Evolutionary conservation across 768 basidiomycete genomes (phyloP), one percentile per base, ranked within the genome.

Genomic region (Trametes coccinea): DNA sequence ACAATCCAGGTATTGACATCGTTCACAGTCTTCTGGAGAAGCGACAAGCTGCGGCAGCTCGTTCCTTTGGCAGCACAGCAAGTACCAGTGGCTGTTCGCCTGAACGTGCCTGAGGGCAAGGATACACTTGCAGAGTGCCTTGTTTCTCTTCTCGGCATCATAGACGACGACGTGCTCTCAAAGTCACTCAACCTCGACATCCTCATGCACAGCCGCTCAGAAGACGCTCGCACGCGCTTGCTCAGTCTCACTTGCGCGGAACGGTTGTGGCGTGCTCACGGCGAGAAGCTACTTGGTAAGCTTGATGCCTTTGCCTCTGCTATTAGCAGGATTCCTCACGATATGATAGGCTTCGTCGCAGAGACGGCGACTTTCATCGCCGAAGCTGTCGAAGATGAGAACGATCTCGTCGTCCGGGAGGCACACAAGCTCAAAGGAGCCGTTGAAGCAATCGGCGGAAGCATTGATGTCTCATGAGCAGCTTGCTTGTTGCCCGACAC

Each of bases 161-260:
- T 78, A 17, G 81, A 82, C 68, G 87, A 89, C 69, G 78, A 80
- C 39, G 71, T 60, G 7, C 68, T 90, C 16, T 83, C 95, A 65
- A 96, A 97, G 72, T 71, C 79, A 8, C 77, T 97, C 74, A 98
- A 98, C 77, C 79, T 92, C 22, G 81, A 86, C 57, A 71, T 98
- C 31, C 83, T 97, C 54, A 91, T 96, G 87, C 86, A 92, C 62
- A 96, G 94, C 0, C 88, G 95, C 14, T 89, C 90, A 4, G 95
- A 97, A 57, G 88, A 92, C 61, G 75, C 82, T 2, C 78, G 79
- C 17, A 73, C 87, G n/a, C 84, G 93, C 6, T 71, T 93, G 10
- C 81, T 84, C 50, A 92, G 93, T 1, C 73, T 98, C 50, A 72
- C 76, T 6, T 89, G 86, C 65, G 77, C 89, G 13, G 83, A 84